A percentile compares a stretch with the other conserved stretches of the same genome.
Conservation (phyloP, 768 basidiomycete genomes). For the Kwoniella sp. region DNA sequence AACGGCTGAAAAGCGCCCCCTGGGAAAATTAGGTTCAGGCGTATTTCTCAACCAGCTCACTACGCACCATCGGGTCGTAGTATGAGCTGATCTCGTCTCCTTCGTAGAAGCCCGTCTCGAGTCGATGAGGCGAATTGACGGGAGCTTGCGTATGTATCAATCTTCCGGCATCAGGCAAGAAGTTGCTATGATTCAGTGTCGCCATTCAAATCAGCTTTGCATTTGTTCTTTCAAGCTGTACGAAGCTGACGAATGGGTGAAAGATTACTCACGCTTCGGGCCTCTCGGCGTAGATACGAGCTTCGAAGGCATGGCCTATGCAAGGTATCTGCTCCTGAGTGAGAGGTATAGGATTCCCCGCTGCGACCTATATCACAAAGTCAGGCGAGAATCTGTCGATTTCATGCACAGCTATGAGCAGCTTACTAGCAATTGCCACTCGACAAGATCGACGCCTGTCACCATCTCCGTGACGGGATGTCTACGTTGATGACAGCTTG, state of each 20-base stretch:
- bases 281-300: constrained; percentile 92
- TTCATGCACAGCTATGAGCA: neutral
- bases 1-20: neutral
- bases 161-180: constrained; percentile 85
- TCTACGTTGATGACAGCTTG: constrained; percentile 22
- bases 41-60: neutral
- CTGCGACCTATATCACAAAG: constrained; percentile 83
- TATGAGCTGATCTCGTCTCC: constrained; percentile 56
- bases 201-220: neutral
- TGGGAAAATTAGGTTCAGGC: neutral
- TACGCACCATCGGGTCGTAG: constrained; percentile 52
- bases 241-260: neutral
- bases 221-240: neutral
- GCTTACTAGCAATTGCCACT: constrained; percentile 85
- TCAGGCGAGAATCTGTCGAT: no score
- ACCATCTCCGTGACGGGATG: constrained; percentile 96
- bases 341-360: constrained; percentile 81
- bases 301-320: constrained; percentile 91
- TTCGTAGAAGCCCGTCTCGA: constrained; percentile 84
- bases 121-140: constrained; percentile 71
- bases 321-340: constrained; percentile 76
- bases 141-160: constrained; percentile 82
- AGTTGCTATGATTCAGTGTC: constrained; percentile 59
- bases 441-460: constrained; percentile 88
- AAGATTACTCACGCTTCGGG: constrained; percentile 71